Evolutionary conservation across 2,329 filamentous ascomycete genomes (phyloP), one percentile per base, ranked within the genome.

Genomic region (Diaporthe capsici): DNA sequence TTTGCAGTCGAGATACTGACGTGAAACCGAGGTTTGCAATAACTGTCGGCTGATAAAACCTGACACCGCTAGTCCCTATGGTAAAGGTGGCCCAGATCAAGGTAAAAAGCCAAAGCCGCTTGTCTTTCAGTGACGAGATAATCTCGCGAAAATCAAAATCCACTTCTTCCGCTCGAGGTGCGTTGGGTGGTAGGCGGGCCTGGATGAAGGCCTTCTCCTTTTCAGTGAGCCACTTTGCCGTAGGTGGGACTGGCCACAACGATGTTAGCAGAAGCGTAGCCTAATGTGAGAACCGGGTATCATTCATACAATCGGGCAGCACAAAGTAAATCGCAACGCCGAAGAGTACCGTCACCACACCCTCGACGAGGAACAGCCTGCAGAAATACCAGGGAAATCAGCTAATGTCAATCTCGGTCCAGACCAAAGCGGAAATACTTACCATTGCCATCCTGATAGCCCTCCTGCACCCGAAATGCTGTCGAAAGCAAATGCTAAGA

Each of bases 281-380:
- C 28, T 1, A 47, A 15, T 22, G n/a, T 34, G 22, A 1, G 25
- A 25, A n/a, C 74, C 84, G 78, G 7, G 28, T 17, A 34, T 49
- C 5, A 10, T 49, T 15, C 61, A 15, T 79, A 88, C 87, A 90
- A 77, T 91, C 88, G 0, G 89, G 89, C 0, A 91, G 82, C 0
- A 88, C 72, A 71, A 91, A 90, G 82, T 87, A 90, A 17, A 90
- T 85, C 7, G 84, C 79, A 5, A 88, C 79, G 10, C 88, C 87
- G 0, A 88, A 63, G 2, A 87, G 68, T 10, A 90, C 81, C 0
- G 88, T 90, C 17, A 84, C 79, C 37, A 87, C 81, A 4, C 88
- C 88, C 79, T 90, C 88, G 7, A 81, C 79, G 1, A 86, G 77
- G 73, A 87, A 84, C 2, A 87, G 75, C 85, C 83, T 85, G 7